Conservation (phyloP, 208 protist genomes). For the Crithidia expoeki region DNA sequence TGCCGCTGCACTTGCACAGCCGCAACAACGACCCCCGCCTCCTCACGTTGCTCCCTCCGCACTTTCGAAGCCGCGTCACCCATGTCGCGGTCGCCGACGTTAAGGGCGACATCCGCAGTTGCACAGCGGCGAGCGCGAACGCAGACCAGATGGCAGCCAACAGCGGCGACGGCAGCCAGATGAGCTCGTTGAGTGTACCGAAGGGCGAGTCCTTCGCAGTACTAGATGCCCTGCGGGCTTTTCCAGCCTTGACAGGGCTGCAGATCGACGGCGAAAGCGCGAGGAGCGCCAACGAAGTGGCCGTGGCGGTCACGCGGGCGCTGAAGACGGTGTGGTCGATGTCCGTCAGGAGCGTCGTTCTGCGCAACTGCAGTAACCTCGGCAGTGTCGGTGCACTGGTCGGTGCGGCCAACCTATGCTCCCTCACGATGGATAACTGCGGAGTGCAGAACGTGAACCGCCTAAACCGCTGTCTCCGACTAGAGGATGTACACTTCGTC, state of each 20-base stretch:
- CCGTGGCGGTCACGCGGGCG: conserved; percentile 5
- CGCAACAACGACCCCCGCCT: conserved; percentile 7
- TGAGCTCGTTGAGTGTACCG: not conserved
- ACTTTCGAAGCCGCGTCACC: not conserved
- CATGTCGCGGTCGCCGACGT: not conserved
- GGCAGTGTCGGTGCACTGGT: not conserved
- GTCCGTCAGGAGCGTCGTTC: not conserved
- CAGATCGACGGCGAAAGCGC: conserved; percentile 2
- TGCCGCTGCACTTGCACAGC: not conserved
- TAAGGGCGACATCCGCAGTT: not conserved
- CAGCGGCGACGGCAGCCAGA: not conserved
- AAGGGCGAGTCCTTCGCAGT: not conserved
- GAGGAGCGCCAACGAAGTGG: not conserved
- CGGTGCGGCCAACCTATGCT: conserved; percentile 4
- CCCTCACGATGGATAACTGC: conserved; percentile 6
- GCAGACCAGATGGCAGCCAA: not conserved
- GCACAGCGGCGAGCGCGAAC: not conserved
- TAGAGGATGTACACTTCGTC: not conserved
- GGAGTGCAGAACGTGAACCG: conserved; percentile 5
- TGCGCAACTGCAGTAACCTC: conserved; percentile 6
- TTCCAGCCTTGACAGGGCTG: conserved; percentile 2
- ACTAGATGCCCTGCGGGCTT: conserved; percentile 1
- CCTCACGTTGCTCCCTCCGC: conserved; percentile 1
- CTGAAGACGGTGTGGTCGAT: conserved; percentile 4
- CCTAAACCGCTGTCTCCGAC: not conserved